Conservation (phyloP, 1,284 basidiomycete genomes). For the Rhizopogon parksii region DNA sequence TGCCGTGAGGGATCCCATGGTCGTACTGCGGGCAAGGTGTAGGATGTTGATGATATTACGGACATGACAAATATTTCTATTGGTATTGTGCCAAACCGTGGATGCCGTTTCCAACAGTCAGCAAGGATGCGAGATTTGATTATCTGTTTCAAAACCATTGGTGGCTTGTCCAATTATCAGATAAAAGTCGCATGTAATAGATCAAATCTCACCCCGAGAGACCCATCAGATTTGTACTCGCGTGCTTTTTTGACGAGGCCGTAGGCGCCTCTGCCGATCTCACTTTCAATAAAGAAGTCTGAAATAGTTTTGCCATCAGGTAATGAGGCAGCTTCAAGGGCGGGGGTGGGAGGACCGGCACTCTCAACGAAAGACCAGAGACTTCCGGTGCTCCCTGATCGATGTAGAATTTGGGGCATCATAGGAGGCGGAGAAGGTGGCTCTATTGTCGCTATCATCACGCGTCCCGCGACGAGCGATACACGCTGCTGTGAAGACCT, state of each 20-base stretch:
- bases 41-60: conserved; percentile 72
- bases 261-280: conserved; percentile 95
- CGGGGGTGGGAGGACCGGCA: conserved; percentile 57
- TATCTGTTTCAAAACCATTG: conserved; percentile 93
- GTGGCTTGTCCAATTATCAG: conserved; percentile 38
- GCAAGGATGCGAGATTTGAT: conserved; percentile 98
- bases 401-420: conserved; percentile 53
- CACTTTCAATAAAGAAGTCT: conserved; percentile 76
- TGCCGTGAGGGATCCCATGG: conserved; percentile 74
- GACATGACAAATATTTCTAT: conserved; percentile 99
- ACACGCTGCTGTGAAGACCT: conserved; percentile 77
- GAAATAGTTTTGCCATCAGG: conserved; percentile 62
- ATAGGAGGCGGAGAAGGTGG: conserved; percentile 53
- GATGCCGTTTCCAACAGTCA: conserved; percentile 98
- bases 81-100: conserved; percentile 91
- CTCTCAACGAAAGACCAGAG: conserved; percentile 52
- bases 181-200: conserved; percentile 11
- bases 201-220: conserved; percentile 63
- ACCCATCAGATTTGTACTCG: conserved; percentile 70
- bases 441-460: conserved; percentile 66
- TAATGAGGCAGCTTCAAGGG: conserved; percentile 39
- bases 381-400: conserved; percentile 55
- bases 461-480: conserved; percentile 71
- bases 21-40: conserved; percentile 61
- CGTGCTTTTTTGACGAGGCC: conserved; percentile 90